phyloP scores from a whole-genome alignment of 2,329 filamentous ascomycete species.

The Macrophomina phaseolina region DNA sequence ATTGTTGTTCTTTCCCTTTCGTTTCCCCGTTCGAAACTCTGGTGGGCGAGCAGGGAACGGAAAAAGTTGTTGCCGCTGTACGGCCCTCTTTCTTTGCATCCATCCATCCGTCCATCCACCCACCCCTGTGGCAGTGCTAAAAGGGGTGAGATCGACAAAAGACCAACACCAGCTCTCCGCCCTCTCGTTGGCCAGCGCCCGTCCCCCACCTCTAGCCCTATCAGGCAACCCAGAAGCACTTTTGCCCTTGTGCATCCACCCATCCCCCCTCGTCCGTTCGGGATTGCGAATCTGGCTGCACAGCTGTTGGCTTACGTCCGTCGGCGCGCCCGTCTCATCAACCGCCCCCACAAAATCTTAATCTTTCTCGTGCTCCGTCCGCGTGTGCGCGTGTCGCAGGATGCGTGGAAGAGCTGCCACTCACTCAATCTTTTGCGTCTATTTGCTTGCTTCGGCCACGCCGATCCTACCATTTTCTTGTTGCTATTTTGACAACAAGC shows the following conservation, averaged over 20 bases:
- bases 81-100: not conserved
- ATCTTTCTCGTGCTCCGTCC: too few species aligned
- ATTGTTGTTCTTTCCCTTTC: not conserved
- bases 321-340: not conserved
- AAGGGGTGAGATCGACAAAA: not conserved
- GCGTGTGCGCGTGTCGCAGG: too few species aligned
- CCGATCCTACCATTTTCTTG: not conserved
- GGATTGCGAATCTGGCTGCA: not conserved
- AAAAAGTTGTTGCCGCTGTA: conserved; percentile 10
- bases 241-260: not conserved
- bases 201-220: not conserved
- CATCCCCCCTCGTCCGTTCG: not conserved
- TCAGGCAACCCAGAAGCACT: not conserved
- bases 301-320: not conserved
- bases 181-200: not conserved
- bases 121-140: conserved; percentile 12
- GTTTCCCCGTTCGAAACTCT: not conserved
- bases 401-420: not conserved
- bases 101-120: not conserved
- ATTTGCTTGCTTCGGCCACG: not conserved
- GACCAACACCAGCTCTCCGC: not conserved
- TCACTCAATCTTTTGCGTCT: not conserved
- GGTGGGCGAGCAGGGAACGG: not conserved
- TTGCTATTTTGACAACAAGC: not conserved
- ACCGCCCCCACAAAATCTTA: not conserved